Evolutionary conservation across 805 yeast species (phyloP).

Genomic region (Starmerella powellii): DNA sequence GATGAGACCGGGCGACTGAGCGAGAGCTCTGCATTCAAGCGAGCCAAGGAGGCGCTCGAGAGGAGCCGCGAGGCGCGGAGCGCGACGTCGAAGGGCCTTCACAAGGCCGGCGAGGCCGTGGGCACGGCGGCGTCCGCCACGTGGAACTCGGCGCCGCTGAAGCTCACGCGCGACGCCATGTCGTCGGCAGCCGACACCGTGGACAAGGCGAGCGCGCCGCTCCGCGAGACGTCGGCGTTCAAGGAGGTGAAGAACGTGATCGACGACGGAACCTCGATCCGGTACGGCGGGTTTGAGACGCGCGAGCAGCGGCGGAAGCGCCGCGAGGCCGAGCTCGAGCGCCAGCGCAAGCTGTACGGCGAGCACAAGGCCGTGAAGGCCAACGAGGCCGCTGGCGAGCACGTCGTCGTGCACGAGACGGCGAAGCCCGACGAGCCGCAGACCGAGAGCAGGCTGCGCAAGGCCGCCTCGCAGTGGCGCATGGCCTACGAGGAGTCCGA

Average conservation of each 20-base stretch:
- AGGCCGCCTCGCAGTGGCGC: constrained; percentile 46
- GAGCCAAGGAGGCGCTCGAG: constrained; percentile 85
- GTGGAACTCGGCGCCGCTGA: constrained; percentile 92
- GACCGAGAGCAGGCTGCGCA: constrained; percentile 54
- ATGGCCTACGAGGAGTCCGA: constrained; percentile 75
- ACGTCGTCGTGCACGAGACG: constrained; percentile 68
- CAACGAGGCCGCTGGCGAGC: constrained; percentile 58
- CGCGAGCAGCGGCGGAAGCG: constrained; percentile 69
- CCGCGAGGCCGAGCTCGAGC: constrained; percentile 39
- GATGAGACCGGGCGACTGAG: constrained; percentile 92
- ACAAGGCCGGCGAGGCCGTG: constrained; percentile 85
- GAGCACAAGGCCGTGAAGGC: constrained; percentile 49
- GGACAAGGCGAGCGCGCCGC: constrained; percentile 82
- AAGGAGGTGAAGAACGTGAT: constrained; percentile 79
- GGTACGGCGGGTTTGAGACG: constrained; percentile 85
- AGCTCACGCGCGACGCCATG: constrained; percentile 78
- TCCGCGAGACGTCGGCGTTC: constrained; percentile 77
- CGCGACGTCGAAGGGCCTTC: constrained; percentile 59
- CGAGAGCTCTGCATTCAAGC: constrained; percentile 84
- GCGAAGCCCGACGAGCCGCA: constrained; percentile 62
- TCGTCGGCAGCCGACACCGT: constrained; percentile 68
- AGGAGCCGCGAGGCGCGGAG: constrained; percentile 62
- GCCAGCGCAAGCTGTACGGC: constrained; percentile 40
- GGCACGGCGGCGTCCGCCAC: constrained; percentile 83
- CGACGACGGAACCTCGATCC: constrained; percentile 78